Conservation (phyloP, 108 stramenopile species). For the Aurantiochytrium sp. region DNA sequence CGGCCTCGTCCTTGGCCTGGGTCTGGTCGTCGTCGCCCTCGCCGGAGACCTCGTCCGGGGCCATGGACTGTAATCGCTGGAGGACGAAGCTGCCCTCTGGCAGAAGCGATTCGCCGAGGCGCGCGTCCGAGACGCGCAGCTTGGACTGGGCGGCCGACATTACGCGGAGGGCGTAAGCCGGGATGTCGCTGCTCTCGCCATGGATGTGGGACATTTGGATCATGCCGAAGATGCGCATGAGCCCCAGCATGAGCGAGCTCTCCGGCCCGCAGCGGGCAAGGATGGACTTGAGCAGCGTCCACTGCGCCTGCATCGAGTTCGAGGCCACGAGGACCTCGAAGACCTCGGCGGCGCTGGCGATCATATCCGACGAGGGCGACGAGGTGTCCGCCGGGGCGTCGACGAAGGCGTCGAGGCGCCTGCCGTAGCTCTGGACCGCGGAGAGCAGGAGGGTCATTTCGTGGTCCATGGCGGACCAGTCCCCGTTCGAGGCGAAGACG, state of each 20-base stretch:
- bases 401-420: neutral
- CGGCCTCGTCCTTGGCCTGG: too few relatives aligned
- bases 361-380: neutral
- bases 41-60: too few relatives aligned
- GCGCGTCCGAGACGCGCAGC: neutral
- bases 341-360: neutral
- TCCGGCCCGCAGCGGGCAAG: neutral
- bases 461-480: slow-evolving; percentile 1
- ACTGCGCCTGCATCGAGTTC: slow-evolving; percentile 5
- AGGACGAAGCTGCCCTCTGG: neutral
- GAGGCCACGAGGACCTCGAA: slow-evolving; percentile 18
- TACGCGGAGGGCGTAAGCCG: neutral
- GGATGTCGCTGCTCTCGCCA: slow-evolving; percentile 13
- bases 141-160: neutral
- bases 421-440: neutral
- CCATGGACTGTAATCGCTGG: neutral
- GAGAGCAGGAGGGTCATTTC: neutral
- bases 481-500: neutral
- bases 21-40: too few relatives aligned
- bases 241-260: neutral
- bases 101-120: neutral
- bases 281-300: neutral
- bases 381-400: neutral
- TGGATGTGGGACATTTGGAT: neutral
- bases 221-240: slow-evolving; percentile 5